Evolutionary conservation across 768 basidiomycete genomes (phyloP), one percentile per base, ranked within the genome.

Genomic region (Porphyrellus cyaneotinctus): DNA sequence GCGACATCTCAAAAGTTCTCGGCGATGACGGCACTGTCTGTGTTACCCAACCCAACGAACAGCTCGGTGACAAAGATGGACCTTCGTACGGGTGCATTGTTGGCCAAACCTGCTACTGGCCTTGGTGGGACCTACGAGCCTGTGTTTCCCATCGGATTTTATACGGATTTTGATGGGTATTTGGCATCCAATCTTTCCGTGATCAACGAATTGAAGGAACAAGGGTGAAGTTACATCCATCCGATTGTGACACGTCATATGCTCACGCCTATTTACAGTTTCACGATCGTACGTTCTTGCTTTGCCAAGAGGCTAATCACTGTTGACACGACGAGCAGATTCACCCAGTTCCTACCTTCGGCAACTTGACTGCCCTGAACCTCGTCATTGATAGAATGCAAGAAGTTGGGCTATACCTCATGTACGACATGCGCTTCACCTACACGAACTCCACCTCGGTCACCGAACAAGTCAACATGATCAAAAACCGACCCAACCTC

Each of bases 371-470:
- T 0, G 75, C 75, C 0, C 69, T 89, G 0, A 76, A 81, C 32
- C 52, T 74, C 44, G 81, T 88, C 24, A 62, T 90, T 8, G 83
- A 88, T 60, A 72, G 76, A 38, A 88, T 90, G 84, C 81, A 89
- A 65, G 77, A 84, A 54, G 80, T 83, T 0, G 80, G 79, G 0
- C n/a, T 69, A 11, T 91, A 85, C 61, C 75, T 91, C 49, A 89
- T 91, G 82, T 92, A 91, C 57, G 87, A 91, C 64, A 90, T 91
- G 88, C 78, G 88, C 44, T 73, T 47, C 78, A 79, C 79, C 6
- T 91, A 89, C 70, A 80, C 76, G 77, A 83, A 91, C 65, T 58
- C 70, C 9, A 76, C 80, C 7, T 74, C 78, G 2, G 83, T 91
- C 24, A 80, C 75, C 2, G 77, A 80, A 50, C 80, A 92, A 70